Base-by-base conservation (phyloP, 78 protist genomes). In the Tieghemostelium lacteum region DNA sequence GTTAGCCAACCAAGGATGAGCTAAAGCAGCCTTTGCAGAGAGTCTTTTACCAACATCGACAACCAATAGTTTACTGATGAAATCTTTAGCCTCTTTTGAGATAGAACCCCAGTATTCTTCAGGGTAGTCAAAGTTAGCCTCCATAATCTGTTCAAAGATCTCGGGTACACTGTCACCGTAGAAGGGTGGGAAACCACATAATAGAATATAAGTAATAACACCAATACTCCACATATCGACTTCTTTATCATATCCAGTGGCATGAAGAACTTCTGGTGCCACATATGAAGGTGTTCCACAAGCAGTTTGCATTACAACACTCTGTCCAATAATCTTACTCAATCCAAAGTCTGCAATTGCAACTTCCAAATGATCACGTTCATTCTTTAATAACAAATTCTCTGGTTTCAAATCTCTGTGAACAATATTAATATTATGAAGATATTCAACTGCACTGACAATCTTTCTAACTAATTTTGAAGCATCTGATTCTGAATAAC, bases 371-470 rank as follows among this genome's bases (percentile, higher is more conserved):
- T 87, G 72, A 61, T 24, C 24, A 2, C 42, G 34, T n/a, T 49
- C 39, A 0, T 75, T 45, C 52, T 87, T 87, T 10, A 87, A 37
- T 36, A 94, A 71, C 36, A 96, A 66, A 52, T 96, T 96, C 61
- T 96, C 97, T 36, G 97, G 97, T 73, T 96, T 95, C 61, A 95
- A 80, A 60, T 95, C 97, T 8, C 98, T 40, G 54, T 97, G 98
- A 45, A 86, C 93, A n/a, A 97, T 93, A 49, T 94, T 66, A 36
- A 26, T 29, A 3, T 6, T 40, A 86, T 97, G 98, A 24, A 96
- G 77, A 24, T 96, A 97, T 19, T 17, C 67, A 37, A 95, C 86
- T 42, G 96, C 96, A 22, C 34, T 17, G 16, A 96, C 76, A 29
- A 97, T 88, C 75, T 95, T 78, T 37, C 34, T 29, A 22, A 83